Evolutionary conservation across 306 rosid genomes (phyloP), one percentile per base, ranked within the genome.

Genomic region (Ormosia semicastrata): DNA sequence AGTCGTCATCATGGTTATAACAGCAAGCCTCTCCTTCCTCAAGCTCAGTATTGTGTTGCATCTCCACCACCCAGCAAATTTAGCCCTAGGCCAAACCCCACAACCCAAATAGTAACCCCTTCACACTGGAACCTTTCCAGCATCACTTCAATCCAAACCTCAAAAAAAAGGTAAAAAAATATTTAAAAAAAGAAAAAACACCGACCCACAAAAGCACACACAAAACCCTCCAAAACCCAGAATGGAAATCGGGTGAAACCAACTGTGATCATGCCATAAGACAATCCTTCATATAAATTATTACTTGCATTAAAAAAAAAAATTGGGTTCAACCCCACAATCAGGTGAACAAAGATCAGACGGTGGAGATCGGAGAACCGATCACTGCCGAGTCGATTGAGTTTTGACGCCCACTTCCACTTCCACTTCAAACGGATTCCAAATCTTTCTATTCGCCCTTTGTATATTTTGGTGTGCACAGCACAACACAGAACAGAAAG

Each of bases 11-110:
- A 29, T 85, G 85, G 62, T 79, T 81, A 84, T 59, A 76, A 88
- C 54, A 81, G 82, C 77, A 34, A 76, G 95, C 91, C 86, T 89
- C 91, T 70, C 91, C 94, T 80, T 91, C 97, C 77, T 87, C 92
- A 44, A 77, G 85, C 81, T 88, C 91, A 41, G 66, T 73, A 76
- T 73, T 73, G 56, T 80, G 82, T 76, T 80, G 85, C 91, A 91
- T 87, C 39, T 57, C 67, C 75, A 73, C 60, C 66, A 60, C 40
- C 75, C 84, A 49, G 41, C 75, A 46, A 81, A 68, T 83, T 80
- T 36, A 72, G 75, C 81, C 80, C 83, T 43, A 84, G 29, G 50
- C 73, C 81, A 46, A 66, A 47, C 80, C 83, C 80, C 74, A 85
- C 30, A 76, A 71, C 87, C 71, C 79, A 66, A 87, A 83, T 78